Base-by-base conservation (phyloP, 2,329 filamentous ascomycete genomes). In the Byssochlamys sp. region DNA sequence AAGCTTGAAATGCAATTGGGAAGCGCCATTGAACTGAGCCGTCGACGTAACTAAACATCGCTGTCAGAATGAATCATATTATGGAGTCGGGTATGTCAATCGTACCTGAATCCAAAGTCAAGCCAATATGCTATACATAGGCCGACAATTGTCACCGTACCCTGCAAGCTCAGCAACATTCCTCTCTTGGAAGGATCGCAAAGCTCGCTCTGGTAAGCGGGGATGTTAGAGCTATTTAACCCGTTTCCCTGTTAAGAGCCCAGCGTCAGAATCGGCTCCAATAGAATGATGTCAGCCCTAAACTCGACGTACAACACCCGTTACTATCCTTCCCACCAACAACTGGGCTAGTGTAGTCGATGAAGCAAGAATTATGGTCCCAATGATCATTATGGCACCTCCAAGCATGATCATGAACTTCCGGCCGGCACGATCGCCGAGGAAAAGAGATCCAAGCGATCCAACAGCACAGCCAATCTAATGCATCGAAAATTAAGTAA, bases 41-140 rank as follows among this genome's bases (percentile, higher is more conserved):
- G 2, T 69, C 61, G 33, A 62, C 57, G 12, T 65, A 66, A n/a
- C 68, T 68, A n/a, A 63, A 70, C 19, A 69, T 68, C 14, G 1
- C 1, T 12, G 26, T 29, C 11, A 33, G 29, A 1, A 25, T 10
- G 31, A 2, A 7, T 2, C 3, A 29, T 19, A 29, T 29, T 29
- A 6, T 9, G 26, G 24, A 25, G 10, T 6, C 48, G 19, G 26
- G 25, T 25, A 4, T 53, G 19, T 4, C 60, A 33, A 62, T 10
- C 58, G 10, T 64, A 65, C 19, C 67, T 64, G 12, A 65, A 52
- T 1, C 70, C 75, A 55, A 70, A 77, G 48, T 76, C 75, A 56
- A 79, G 70, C 78, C 78, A 80, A 62, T 78, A 79, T 5, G 76
- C 75, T n/a, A 80, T 73, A 54, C 75, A 74, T 11, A 78, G 70